Evolutionary conservation across 768 basidiomycete genomes (phyloP), one percentile per base, ranked within the genome.

Genomic region (Boletus rex-veris): DNA sequence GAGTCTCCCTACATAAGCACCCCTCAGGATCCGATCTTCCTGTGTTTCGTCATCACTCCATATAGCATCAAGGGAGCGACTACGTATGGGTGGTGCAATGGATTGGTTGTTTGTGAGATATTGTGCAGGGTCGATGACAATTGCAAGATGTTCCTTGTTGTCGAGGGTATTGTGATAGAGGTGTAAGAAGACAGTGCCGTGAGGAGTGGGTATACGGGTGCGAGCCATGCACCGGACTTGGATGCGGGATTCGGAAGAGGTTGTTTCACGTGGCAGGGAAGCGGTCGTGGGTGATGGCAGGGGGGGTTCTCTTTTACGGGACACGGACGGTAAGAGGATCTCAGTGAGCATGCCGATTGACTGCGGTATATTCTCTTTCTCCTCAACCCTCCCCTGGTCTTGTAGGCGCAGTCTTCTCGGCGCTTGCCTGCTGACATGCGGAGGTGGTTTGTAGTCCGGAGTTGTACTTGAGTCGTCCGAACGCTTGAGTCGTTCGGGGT

Each of bases 171-270:
- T 98, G 71, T 93, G 92, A 74, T 98, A 98, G 50, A 98, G 74
- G 64, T 98, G 93, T 10, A 98, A 79, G 74, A 98, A 98, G 16
- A 87, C 84, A 12, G 90, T 85, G 6, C 95, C 96, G 62, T 98
- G 92, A 0, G 92, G 91, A 0, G 97, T 99, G 39, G 97, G 97
- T 68, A 98, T 91, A 52, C 97, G 88, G 4, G 97, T 98, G 52
- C 97, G 89, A 12, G 93, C 97, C 85, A 96, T 92, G 71, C 97
- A 99, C 69, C 84, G 86, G 28, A 98, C 90, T 52, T 84, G 75
- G n/a, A 90, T 51, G 4, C 43, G 37, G 0, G 65, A 49, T 21
- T 50, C 50, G 33, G 33, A 33, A 33, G 33, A 3, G 26, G 26
- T 26, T 26, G 1, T 26, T 26, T 26, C 54, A 37, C 28, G 51